These are phyloP conservation scores for Inonotus obliquus DNA, from an alignment of 1,284 basidiomycete species.

Conservation along the genomic window DNA sequence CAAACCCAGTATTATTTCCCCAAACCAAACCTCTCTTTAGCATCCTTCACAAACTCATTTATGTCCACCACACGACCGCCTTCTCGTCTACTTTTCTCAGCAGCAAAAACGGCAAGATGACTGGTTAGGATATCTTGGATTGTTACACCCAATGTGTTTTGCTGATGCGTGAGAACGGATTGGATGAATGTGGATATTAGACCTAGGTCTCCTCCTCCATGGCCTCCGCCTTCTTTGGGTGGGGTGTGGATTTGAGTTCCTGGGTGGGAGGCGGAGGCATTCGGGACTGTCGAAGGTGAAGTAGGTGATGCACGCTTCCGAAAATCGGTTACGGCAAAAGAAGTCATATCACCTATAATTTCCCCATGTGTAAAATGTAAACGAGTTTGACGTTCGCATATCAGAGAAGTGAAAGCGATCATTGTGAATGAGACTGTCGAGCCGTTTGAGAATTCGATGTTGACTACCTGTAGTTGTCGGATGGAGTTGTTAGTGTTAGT, in stretches of 20 bases:
- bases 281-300: neutral
- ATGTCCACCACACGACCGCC: slow-evolving; percentile 67
- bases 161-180: slow-evolving; percentile 60
- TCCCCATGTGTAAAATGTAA: slow-evolving; percentile 81
- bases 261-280: neutral
- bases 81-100: slow-evolving; percentile 67
- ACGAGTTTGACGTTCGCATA: slow-evolving; percentile 73
- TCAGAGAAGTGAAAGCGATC: slow-evolving; percentile 66
- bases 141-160: slow-evolving; percentile 60
- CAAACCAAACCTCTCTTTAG: slow-evolving; percentile 27
- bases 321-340: slow-evolving; percentile 78
- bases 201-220: slow-evolving; percentile 79
- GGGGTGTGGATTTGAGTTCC: slow-evolving; percentile 47
- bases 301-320: slow-evolving; percentile 37
- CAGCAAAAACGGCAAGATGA: slow-evolving; percentile 82
- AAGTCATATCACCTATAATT: slow-evolving; percentile 75
- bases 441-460: slow-evolving; percentile 75
- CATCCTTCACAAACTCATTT: slow-evolving; percentile 49
- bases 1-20: too few relatives aligned
- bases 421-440: slow-evolving; percentile 79
- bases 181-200: slow-evolving; percentile 68
- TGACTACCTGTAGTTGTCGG: slow-evolving; percentile 70
- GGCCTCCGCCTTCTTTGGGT: slow-evolving; percentile 55
- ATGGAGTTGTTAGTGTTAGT: too few relatives aligned
- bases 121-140: slow-evolving; percentile 67